A percentile compares a stretch with the other conserved stretches of the same genome.
These are phyloP conservation scores for Penstemon barbatus DNA, from an alignment of 257 asterid genomes.

Conservation along the genomic window DNA sequence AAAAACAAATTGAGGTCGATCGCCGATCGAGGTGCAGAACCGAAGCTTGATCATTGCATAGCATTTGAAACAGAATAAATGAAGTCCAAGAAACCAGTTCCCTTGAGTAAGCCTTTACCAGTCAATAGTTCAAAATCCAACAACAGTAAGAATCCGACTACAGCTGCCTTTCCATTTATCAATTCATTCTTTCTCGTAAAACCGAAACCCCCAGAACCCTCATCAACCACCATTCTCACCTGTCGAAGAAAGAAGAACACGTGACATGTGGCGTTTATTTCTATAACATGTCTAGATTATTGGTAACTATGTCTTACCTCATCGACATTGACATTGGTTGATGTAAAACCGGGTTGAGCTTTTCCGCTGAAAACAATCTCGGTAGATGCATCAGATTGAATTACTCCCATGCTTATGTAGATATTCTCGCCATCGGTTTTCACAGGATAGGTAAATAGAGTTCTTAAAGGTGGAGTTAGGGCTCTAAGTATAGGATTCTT, in stretches of 20 bases:
- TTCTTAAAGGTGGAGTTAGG: conserved; percentile 82
- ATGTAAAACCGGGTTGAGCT: conserved; percentile 91
- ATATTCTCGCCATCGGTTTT: conserved; percentile 70
- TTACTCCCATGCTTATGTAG: conserved; percentile 57
- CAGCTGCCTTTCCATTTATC: conserved; percentile 93
- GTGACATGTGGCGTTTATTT: neutral
- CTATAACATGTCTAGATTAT: neutral
- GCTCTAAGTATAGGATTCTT: conserved; percentile 87
- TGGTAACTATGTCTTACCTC: conserved; percentile 51
- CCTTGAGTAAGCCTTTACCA: conserved; percentile 88
- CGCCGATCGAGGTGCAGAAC: too few relatives aligned
- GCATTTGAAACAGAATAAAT: conserved; percentile 69
- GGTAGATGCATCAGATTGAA: conserved; percentile 50
- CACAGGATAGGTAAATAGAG: conserved; percentile 57
- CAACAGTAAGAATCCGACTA: conserved; percentile 77
- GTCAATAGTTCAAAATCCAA: conserved; percentile 88
- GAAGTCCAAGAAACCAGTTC: conserved; percentile 98
- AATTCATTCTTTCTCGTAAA: conserved; percentile 73
- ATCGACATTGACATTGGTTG: conserved; percentile 80
- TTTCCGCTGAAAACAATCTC: conserved; percentile 96
- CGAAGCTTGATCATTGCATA: conserved; percentile 27
- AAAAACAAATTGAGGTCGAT: conserved; percentile 2
- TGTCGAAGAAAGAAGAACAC: conserved; percentile 20
- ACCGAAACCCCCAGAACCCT: conserved; percentile 67
- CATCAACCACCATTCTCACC: conserved; percentile 89